A percentile compares a stretch with the other conserved stretches of the same genome.
These are phyloP conservation scores for Tetradesmus obliquus DNA, from an alignment of 139 green algal species.

Conservation along the genomic window DNA sequence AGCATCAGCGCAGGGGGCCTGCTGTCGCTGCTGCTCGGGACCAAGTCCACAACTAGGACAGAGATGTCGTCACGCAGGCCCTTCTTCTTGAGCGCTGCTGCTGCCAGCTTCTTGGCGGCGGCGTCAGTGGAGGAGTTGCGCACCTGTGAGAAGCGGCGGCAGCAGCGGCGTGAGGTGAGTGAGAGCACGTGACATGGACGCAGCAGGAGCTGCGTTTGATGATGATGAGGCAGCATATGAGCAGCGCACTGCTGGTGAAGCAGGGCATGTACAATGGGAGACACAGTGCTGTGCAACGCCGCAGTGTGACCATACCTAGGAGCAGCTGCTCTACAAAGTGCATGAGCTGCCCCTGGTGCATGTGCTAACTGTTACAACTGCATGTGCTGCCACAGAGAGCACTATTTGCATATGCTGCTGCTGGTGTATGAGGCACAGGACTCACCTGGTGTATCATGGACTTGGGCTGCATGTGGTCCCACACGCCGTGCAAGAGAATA, in stretches of 20 bases:
- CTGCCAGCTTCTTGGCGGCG: constrained; percentile 49
- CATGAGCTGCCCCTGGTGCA: too few species aligned
- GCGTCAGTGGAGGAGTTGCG: constrained; percentile 43
- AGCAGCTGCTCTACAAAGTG: too few species aligned
- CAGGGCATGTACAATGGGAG: too few species aligned
- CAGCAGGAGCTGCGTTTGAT: background rate
- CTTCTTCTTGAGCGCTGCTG: constrained; percentile 62
- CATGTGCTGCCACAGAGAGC: too few species aligned
- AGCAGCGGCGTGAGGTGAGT: background rate
- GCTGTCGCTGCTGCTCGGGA: constrained; percentile 38
- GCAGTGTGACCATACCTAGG: too few species aligned
- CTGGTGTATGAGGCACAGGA: too few species aligned
- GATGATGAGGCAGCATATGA: background rate
- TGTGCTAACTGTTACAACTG: too few species aligned
- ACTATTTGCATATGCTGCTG: too few species aligned
- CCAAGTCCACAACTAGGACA: constrained; percentile 74
- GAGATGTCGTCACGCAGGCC: constrained; percentile 74
- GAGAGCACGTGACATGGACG: background rate
- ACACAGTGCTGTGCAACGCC: too few species aligned
- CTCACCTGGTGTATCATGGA: constrained; percentile 59
- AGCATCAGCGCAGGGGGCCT: constrained; percentile 17
- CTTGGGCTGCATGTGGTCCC: constrained; percentile 85
- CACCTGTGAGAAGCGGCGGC: constrained; percentile 30
- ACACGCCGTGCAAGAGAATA: constrained; percentile 78
- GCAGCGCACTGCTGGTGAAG: too few species aligned